Percentiles rank a stretch among this genome's conserved stretches.
phyloP scores from a whole-genome alignment of 208 protist species.

The Acanthamoeba lugdunensis region DNA sequence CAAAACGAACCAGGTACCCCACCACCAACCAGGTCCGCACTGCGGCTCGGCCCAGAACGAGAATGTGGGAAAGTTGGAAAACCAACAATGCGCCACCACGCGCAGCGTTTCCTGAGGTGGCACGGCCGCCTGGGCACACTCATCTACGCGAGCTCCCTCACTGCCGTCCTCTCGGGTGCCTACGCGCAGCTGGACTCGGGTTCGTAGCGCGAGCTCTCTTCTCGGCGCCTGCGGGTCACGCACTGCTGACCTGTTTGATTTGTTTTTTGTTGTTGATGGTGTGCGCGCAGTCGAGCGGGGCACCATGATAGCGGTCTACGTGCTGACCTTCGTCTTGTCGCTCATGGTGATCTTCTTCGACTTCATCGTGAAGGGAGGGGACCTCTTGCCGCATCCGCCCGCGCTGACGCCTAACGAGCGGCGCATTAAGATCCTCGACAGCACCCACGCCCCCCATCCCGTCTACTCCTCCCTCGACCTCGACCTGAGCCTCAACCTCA shows the following conservation, averaged over 20 bases:
- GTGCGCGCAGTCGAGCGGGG: not conserved
- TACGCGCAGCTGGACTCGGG: not conserved
- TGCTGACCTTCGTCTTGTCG: not conserved
- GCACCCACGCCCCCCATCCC: not conserved
- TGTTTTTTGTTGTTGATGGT: not conserved
- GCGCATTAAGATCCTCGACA: not conserved
- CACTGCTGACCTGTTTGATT: not conserved
- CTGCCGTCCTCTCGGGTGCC: not conserved
- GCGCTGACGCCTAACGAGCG: not conserved
- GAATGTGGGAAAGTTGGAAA: too few relatives aligned
- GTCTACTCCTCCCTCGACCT: not conserved
- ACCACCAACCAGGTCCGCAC: too few relatives aligned
- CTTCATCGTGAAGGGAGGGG: constrained; percentile 19
- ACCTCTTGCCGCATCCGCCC: not conserved
- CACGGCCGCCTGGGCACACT: not conserved
- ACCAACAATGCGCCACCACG: not conserved
- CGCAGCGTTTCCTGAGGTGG: constrained; percentile 11
- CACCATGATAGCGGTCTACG: not conserved
- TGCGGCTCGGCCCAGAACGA: too few relatives aligned
- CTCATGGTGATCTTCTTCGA: not conserved
- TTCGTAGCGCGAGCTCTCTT: not conserved
- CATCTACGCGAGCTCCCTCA: constrained; percentile 6
- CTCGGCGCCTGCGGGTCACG: not conserved
- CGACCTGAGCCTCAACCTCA: not conserved
- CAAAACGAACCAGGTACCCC: not conserved